Evolutionary conservation across 2,329 filamentous ascomycete genomes (phyloP), one percentile per base, ranked within the genome.

Genomic region (Pseudopithomyces chartarum): DNA sequence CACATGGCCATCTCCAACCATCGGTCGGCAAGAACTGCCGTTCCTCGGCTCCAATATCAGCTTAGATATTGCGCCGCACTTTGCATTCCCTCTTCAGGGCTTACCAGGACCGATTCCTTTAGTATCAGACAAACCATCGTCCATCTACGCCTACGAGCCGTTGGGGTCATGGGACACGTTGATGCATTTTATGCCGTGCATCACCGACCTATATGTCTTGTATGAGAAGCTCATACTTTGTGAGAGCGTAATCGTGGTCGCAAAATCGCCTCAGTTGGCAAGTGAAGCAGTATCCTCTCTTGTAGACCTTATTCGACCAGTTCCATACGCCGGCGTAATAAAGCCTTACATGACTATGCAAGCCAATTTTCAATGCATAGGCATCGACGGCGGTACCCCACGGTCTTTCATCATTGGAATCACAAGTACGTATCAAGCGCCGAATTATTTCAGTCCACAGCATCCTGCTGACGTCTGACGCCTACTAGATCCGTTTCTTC

Each of bases 331-430:
- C 36, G 76, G 76, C 12, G 67, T 73, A 2, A 63, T 73, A 29
- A 74, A 74, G 53, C 76, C 76, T 11, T 79, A 78, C 59, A 69
- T 78, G 65, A 78, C 75, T 34, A 79, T 79, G 76, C 76, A 79
- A 61, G 74, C 75, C 11, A 75, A 78, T 26, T 77, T 77, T 58
- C 66, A 68, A n/a, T 67, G 68, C 46, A 75, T 75, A 7, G 75
- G 75, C 39, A 70, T 76, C 48, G 74, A 77, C 46, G 73, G 75
- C 15, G 75, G 74, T 2, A 73, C 73, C 11, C 74, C 76, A 1
- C 63, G 71, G 13, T 69, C 72, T 10, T 78, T 77, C 61, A 65
- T 78, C 6, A 65, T 77, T 46, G 76, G 76, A 32, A 74, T 77
- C 56, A 78, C 76, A 6, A 78, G 47, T 50, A 50, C 32, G 45